Evolutionary conservation across 192 early-diverging fungal species (phyloP).

Genomic region (Podila clonocystis): DNA sequence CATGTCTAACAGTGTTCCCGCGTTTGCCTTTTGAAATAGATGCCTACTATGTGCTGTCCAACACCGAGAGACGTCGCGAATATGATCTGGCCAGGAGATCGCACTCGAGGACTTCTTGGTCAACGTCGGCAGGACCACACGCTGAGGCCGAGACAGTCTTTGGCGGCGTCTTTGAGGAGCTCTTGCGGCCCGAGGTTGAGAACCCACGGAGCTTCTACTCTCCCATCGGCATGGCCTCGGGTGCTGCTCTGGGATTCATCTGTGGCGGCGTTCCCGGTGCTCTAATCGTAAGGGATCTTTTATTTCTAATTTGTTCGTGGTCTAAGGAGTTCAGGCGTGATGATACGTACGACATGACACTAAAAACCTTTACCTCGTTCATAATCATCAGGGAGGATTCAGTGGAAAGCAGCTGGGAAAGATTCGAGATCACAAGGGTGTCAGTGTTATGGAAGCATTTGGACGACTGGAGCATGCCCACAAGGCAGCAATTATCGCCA

Average conservation of each 20-base stretch:
- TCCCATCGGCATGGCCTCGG: slow-evolving; percentile 74
- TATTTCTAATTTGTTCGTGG: background rate
- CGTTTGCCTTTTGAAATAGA: slow-evolving; percentile 41
- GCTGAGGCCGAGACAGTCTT: slow-evolving; percentile 75
- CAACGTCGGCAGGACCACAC: slow-evolving; percentile 16
- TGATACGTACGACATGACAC: too few relatives aligned
- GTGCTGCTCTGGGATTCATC: slow-evolving; percentile 80
- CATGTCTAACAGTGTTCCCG: background rate
- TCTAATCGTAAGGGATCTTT: slow-evolving; percentile 32
- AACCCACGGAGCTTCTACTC: slow-evolving; percentile 69
- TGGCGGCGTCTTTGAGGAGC: slow-evolving; percentile 83
- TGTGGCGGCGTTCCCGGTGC: slow-evolving; percentile 72
- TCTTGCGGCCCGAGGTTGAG: slow-evolving; percentile 76
- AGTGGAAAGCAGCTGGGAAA: slow-evolving; percentile 70
- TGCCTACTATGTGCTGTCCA: slow-evolving; percentile 82
- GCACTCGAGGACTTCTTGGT: slow-evolving; percentile 8
- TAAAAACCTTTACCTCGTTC: too few relatives aligned
- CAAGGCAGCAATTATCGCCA: slow-evolving; percentile 65
- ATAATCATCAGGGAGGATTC: slow-evolving; percentile 59
- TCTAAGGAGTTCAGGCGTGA: background rate
- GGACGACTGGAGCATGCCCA: slow-evolving; percentile 64
- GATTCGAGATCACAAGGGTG: slow-evolving; percentile 73
- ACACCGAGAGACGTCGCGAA: slow-evolving; percentile 49
- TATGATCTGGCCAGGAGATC: slow-evolving; percentile 58
- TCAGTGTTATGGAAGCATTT: slow-evolving; percentile 67